Base-by-base conservation (phyloP, 305 asterid species). In the Fraxinus velutina region DNA sequence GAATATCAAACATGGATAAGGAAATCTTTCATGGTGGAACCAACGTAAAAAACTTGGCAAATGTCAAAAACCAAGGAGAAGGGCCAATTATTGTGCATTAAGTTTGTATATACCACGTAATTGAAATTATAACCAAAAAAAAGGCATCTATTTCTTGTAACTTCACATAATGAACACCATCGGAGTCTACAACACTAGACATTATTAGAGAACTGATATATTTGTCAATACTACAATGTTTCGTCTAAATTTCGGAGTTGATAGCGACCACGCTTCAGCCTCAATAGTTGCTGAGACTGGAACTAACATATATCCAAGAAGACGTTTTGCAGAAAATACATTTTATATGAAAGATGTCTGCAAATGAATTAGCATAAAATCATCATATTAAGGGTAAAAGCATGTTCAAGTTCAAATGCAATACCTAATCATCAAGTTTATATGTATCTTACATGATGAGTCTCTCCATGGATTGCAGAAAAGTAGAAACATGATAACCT, bases 11-110 rank as follows among this genome's bases (percentile, higher is more conserved):
- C 44, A 55, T 42, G 22, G 77, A 39, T 32, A 68, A 78, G 33
- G 15, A 78, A 78, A 79, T 55, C 76, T 66, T 66, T 47, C 72
- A 66, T 83, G 75, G 73, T 71, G 72, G 76, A 70, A 82, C 74
- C 74, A 86, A 71, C n/a, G 71, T 44, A 85, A 72, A 77, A 33
- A 47, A 76, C 75, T 66, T 22, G 50, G 57, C 42, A 84, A 68
- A 80, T 44, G 81, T 24, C 50, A 75, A 81, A 73, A 70, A 36
- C 62, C 77, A 76, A 68, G 57, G 34, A 77, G 73, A 81, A 74
- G 39, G 73, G 62, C 70, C 33, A 27, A 47, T 80, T 78, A 57
- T 10, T 79, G 44, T 30, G 55, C 78, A 60, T 47, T 19, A 17
- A 55, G 66, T 55, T 6, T 55, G 13, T 80, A 47, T 15, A n/a